These are phyloP conservation scores for Acacia acuminata DNA, from an alignment of 306 rosid species.

Conservation along the genomic window DNA sequence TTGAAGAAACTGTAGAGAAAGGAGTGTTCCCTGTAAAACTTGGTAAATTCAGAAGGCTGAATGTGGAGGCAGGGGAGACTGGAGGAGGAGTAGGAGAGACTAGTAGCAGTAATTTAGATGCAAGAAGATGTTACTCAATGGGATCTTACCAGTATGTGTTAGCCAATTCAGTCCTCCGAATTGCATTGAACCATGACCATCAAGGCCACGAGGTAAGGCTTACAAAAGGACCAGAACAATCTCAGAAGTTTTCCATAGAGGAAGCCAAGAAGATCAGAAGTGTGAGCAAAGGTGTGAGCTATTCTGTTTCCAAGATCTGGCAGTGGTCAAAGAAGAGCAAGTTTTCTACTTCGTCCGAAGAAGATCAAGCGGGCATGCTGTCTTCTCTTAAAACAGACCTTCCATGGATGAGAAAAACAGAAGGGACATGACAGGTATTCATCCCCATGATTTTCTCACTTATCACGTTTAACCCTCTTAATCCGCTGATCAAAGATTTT, in stretches of 20 bases:
- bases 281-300: conserved; percentile 78
- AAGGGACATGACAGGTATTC: conserved; percentile 48
- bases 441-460: neutral
- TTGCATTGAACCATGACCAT: conserved; percentile 46
- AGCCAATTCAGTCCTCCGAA: conserved; percentile 55
- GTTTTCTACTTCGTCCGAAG: conserved; percentile 53
- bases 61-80: conserved; percentile 44
- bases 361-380: conserved; percentile 56
- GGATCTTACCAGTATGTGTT: conserved; percentile 87
- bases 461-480: neutral
- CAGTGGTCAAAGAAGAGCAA: conserved; percentile 79
- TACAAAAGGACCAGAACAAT: conserved; percentile 39
- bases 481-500: conserved; percentile 35
- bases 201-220: conserved; percentile 33
- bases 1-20: conserved; percentile 63
- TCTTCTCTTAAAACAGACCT: conserved; percentile 62
- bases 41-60: conserved; percentile 68
- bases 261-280: conserved; percentile 74
- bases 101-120: conserved; percentile 80
- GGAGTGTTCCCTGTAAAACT: conserved; percentile 76
- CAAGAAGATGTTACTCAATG: conserved; percentile 86
- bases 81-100: conserved; percentile 74
- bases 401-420: conserved; percentile 70
- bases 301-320: conserved; percentile 86
- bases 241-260: conserved; percentile 35